Base-by-base conservation (phyloP, 129 eudicot species). In the Tanacetum coccineum region DNA sequence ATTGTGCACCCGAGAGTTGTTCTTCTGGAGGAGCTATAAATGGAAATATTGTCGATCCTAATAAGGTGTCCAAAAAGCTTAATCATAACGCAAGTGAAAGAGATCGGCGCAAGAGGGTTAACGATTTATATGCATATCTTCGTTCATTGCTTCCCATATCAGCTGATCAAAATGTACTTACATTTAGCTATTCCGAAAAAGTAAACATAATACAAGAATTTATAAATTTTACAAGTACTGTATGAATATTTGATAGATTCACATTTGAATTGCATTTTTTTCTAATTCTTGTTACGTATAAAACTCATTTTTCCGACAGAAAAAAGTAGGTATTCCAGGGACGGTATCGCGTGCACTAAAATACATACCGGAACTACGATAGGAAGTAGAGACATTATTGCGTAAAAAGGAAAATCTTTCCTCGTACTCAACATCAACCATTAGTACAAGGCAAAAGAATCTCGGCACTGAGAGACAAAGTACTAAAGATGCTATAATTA, bases 341-440 rank as follows among this genome's bases (percentile, higher is more conserved):
- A 90, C 95, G 61, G 84, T 90, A 0, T 77, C 87, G 19, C 75
- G 83, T 3, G 95, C 76, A 32, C 69, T 90, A 6, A 83, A 89
- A 63, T 86, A 89, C 83, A 89, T 89, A 73, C 96, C 94, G 0
- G 87, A 82, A 63, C 79, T 86, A 62, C 87, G 78, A 71, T 84
- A 78, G 62, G 95, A 90, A 76, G 81, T 86, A 59, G 85, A 78
- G 56, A 56, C 45, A 39, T 70, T 90, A 5, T 25, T 4, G 13
- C 72, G 72, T 7, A 90, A 74, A 74, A 90, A 75, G 60, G 83
- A 90, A 53, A 59, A 59, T 13, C 58, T 80, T 18, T 26, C 30
- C 28, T 65, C 70, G 4, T 45, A n/a, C 59, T 48, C 73, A 45
- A 3, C 64, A 17, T 57, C 73, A 55, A 28, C 57, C 12, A n/a